These are phyloP conservation scores for Limonium bicolor DNA, from an alignment of 148 eudicot genomes.

Conservation along the genomic window DNA sequence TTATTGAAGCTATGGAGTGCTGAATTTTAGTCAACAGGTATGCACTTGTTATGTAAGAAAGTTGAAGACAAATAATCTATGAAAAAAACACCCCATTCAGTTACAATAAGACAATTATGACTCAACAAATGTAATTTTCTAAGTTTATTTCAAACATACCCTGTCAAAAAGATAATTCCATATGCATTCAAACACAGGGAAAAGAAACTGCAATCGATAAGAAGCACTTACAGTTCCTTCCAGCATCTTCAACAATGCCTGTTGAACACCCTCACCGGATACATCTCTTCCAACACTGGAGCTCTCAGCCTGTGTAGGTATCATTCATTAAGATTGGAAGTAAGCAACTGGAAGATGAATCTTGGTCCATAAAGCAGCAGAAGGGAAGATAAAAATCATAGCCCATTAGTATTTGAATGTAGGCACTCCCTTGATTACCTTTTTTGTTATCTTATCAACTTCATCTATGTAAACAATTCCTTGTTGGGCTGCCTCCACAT, in stretches of 20 bases:
- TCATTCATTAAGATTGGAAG: slow-evolving; percentile 5
- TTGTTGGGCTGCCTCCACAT: slow-evolving; percentile 31
- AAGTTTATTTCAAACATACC: not conserved
- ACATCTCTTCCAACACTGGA: slow-evolving; percentile 25
- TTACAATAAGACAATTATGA: no score
- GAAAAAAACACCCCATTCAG: not conserved
- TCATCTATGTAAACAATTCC: slow-evolving; percentile 40
- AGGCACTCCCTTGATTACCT: slow-evolving; percentile 11
- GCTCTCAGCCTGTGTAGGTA: slow-evolving; percentile 34
- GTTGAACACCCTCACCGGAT: slow-evolving; percentile 38
- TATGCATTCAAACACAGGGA: not conserved
- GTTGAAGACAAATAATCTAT: not conserved
- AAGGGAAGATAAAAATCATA: not conserved
- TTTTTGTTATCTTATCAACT: slow-evolving; percentile 27
- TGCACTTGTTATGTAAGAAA: not conserved
- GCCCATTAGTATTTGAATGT: not conserved
- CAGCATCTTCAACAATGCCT: slow-evolving; percentile 29
- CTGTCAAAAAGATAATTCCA: not conserved
- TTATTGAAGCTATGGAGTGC: no score
- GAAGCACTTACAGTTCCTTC: slow-evolving; percentile 28
- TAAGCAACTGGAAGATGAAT: not conserved
- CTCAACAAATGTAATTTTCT: not conserved
- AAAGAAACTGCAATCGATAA: not conserved
- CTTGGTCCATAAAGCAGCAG: not conserved
- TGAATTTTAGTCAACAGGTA: not conserved